Evolutionary conservation across 192 early-diverging fungal genomes (phyloP).

Genomic region (Obelidium mucronatum): DNA sequence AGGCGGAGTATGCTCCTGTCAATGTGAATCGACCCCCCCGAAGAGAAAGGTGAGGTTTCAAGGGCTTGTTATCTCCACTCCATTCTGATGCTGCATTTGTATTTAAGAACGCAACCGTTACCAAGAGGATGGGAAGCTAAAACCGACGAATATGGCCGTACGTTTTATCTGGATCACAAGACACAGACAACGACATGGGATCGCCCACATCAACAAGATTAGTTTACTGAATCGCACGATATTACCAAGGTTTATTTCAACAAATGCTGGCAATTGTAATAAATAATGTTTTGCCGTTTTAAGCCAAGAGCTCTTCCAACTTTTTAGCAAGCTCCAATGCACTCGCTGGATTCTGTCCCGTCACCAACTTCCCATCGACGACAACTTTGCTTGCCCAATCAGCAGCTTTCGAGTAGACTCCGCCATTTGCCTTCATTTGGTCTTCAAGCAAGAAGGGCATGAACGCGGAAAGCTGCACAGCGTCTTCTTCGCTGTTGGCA

Average conservation of each 20-base stretch:
- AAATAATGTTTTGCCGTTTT: no score
- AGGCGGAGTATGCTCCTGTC: no score
- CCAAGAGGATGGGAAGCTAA: constrained; percentile 3
- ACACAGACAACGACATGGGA: not conserved
- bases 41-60: not conserved
- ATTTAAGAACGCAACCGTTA: no score
- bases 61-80: no score
- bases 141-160: not conserved
- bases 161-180: constrained; percentile 5
- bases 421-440: constrained; percentile 52
- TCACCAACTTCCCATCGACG: constrained; percentile 72
- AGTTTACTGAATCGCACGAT: no score
- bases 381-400: constrained; percentile 55
- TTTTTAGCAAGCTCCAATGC: constrained; percentile 9
- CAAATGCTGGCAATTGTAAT: no score
- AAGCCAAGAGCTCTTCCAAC: constrained; percentile 12
- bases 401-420: constrained; percentile 58
- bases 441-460: constrained; percentile 41
- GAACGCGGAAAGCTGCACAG: constrained; percentile 51
- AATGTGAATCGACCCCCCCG: not conserved
- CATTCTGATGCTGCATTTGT: no score
- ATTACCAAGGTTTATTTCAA: no score
- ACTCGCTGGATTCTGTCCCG: constrained; percentile 49
- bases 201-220: no score
- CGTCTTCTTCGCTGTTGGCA: constrained; percentile 70